phyloP scores from a whole-genome alignment of 306 rosid species.

The Hippophae tibetana region DNA sequence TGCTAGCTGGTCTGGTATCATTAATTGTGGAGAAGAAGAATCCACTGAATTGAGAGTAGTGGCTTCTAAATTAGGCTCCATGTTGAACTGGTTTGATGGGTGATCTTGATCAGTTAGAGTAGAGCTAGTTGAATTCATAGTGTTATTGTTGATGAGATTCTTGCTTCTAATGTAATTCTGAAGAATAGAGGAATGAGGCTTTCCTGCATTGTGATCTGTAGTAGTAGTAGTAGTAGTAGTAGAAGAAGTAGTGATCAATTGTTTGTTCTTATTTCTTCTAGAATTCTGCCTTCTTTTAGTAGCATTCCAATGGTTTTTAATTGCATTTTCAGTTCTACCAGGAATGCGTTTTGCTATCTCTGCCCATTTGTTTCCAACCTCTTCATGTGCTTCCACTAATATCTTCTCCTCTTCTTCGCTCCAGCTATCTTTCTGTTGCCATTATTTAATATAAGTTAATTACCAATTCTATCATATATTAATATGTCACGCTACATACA shows the following conservation, averaged over 20 bases:
- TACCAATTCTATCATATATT: not conserved
- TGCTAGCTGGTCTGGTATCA: constrained; percentile 15
- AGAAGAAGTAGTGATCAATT: constrained; percentile 4
- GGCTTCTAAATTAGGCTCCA: constrained; percentile 12
- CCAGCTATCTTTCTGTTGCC: constrained; percentile 67
- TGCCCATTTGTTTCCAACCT: constrained; percentile 77
- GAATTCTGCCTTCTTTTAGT: constrained; percentile 81
- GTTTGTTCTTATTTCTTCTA: constrained; percentile 51
- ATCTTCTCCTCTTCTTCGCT: constrained; percentile 68
- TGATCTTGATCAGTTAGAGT: constrained; percentile 21
- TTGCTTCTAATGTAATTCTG: constrained; percentile 58
- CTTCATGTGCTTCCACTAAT: constrained; percentile 52
- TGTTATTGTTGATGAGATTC: constrained; percentile 1
- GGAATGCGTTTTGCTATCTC: constrained; percentile 70
- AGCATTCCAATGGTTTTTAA: constrained; percentile 95
- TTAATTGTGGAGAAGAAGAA: constrained; percentile 6
- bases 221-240: constrained; percentile 3
- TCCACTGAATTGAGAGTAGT: constrained; percentile 15
- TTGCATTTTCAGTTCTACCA: constrained; percentile 80
- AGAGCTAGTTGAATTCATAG: not conserved
- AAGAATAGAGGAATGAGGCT: constrained; percentile 56
- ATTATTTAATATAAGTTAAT: not conserved
- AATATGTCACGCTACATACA: too few species aligned
- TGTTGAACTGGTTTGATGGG: constrained; percentile 3
- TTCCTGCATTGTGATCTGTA: constrained; percentile 18